Conservation (phyloP, 2,329 filamentous ascomycete species). For the Fusarium sp. region DNA sequence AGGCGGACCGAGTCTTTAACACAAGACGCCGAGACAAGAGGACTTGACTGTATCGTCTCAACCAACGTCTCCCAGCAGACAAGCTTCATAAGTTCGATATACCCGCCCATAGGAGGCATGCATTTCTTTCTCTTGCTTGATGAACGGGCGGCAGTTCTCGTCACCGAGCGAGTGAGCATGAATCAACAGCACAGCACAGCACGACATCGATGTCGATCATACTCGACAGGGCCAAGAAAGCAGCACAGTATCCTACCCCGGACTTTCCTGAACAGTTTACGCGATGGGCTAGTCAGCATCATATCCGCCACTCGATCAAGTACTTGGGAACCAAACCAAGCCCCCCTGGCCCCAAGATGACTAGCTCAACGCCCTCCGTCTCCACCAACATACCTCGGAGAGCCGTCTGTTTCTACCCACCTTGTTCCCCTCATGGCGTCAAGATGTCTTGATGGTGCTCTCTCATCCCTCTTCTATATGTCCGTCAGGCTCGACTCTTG, state of each 20-base stretch:
- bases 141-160: neutral
- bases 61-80: neutral
- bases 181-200: neutral
- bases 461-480: neutral
- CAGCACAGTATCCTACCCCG: neutral
- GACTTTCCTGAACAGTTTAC: constrained; percentile 9
- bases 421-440: constrained; percentile 16
- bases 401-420: neutral
- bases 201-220: neutral
- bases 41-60: neutral
- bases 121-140: neutral
- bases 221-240: neutral
- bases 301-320: constrained; percentile 35
- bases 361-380: constrained; percentile 35
- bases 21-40: constrained; percentile 16
- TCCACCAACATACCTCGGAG: constrained; percentile 10
- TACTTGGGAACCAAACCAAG: constrained; percentile 15
- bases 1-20: constrained; percentile 2
- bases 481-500: neutral
- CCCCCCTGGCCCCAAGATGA: constrained; percentile 1
- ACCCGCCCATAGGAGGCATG: neutral
- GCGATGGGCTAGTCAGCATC: constrained; percentile 23
- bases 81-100: neutral
- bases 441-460: constrained; percentile 17
- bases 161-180: neutral